Evolutionary conservation across 1,284 basidiomycete species (phyloP).

Genomic region (Microbotryum saponariae): DNA sequence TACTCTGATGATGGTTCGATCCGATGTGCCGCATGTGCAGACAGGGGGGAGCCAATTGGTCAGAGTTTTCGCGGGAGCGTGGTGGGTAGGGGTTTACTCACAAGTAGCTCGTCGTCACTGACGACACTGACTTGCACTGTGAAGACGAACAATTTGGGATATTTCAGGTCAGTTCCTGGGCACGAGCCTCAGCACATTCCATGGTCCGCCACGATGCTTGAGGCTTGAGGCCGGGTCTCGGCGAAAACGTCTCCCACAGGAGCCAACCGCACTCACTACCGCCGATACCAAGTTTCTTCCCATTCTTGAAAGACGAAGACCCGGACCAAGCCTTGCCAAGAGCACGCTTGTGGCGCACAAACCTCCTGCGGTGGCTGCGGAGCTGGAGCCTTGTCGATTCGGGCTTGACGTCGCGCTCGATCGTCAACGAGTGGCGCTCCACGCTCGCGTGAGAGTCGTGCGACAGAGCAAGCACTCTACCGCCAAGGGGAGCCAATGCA

Average conservation of each 20-base stretch:
- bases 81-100: no score
- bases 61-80: constrained; percentile 39
- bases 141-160: background rate
- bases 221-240: background rate
- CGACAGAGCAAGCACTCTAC: background rate
- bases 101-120: constrained; percentile 57
- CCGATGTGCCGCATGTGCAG: background rate
- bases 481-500: background rate
- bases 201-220: background rate
- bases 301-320: background rate
- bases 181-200: no score
- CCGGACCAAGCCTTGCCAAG: constrained; percentile 17
- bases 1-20: constrained; percentile 9
- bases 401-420: background rate
- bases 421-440: background rate
- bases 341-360: background rate
- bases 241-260: background rate
- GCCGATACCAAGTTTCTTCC: constrained; percentile 61
- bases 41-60: background rate
- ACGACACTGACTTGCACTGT: constrained; percentile 56
- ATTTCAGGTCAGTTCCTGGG: background rate
- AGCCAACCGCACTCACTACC: constrained; percentile 48
- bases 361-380: background rate
- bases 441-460: background rate
- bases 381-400: background rate